Evolutionary conservation across 2,329 filamentous ascomycete genomes (phyloP), one percentile per base, ranked within the genome.

Genomic region (Penicillium sp.): DNA sequence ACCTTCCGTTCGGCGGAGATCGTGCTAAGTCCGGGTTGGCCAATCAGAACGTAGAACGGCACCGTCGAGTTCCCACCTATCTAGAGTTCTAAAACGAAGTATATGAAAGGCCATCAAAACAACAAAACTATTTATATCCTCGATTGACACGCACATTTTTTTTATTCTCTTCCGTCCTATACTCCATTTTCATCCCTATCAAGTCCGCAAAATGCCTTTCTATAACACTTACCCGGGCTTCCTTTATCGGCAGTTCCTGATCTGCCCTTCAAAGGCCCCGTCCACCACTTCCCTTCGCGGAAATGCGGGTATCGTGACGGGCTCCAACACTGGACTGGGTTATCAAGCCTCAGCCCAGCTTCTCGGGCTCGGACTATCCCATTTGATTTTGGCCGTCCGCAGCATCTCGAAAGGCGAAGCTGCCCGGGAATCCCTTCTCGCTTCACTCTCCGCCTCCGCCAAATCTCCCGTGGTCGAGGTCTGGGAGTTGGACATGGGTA

Each of bases 251-350:
- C 77, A 79, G 58, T 66, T 76, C 56, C 68, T 75, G 52, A 56
- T 74, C 44, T 72, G 64, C 6, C 75, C 75, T 35, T 54, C 68
- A 52, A 53, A 67, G 25, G 46, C 59, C 5, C 56, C 60, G 7
- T 64, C 75, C 37, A 57, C 60, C 29, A 65, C 67, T 31, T 67
- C 71, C 15, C 73, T 70, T 29, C 58, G 58, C 9, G 76, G 72
- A 18, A 68, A 74, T 40, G 76, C 68, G 6, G 65, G 79, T 52
- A 75, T 82, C 31, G 73, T 82, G 6, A 82, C 79, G 0, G 79
- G 79, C 40, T 72, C 75, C 3, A 81, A 81, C 52, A 65, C 69
- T 7, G 79, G 78, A 3, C 71, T 81, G 0, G 79, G 79, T 15
- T 69, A 73, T 42, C 77, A 81, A 65, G 74, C 78, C 6, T 73